A percentile compares a stretch with the other conserved stretches of the same genome.
phyloP scores from a whole-genome alignment of 495 filamentous ascomycete species.

The Sordaria brevicollis region DNA sequence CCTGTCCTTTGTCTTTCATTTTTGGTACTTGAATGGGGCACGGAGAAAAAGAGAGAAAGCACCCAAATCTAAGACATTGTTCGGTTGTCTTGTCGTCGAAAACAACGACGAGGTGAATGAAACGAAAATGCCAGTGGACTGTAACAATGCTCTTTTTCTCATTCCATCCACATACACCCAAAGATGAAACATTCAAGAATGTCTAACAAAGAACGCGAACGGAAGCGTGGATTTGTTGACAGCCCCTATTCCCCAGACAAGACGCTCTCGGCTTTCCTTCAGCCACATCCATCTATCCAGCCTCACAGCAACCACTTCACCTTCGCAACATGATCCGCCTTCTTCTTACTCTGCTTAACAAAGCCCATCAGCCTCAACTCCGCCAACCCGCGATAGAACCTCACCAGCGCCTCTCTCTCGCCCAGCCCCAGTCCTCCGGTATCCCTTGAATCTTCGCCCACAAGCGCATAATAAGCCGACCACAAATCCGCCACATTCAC shows the following conservation, averaged over 20 bases:
- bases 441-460: constrained; percentile 47
- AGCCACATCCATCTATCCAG: background rate
- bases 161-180: background rate
- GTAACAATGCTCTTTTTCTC: constrained; percentile 5
- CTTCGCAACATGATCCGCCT: constrained; percentile 84
- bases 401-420: constrained; percentile 46
- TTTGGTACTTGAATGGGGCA: background rate
- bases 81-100: background rate
- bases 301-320: constrained; percentile 35
- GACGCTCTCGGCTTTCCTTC: background rate
- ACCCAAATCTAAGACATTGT: background rate
- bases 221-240: background rate
- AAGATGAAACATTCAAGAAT: background rate
- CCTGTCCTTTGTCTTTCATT: background rate
- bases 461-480: constrained; percentile 72
- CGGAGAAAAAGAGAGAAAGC: background rate
- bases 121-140: background rate
- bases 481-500: constrained; percentile 87
- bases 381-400: constrained; percentile 75
- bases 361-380: constrained; percentile 79
- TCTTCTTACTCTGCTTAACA: constrained; percentile 82
- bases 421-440: constrained; percentile 26
- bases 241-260: background rate
- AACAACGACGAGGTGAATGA: background rate
- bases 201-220: background rate